Base-by-base conservation (phyloP, 768 basidiomycete genomes). In the Peribolospora kevripleyi region DNA sequence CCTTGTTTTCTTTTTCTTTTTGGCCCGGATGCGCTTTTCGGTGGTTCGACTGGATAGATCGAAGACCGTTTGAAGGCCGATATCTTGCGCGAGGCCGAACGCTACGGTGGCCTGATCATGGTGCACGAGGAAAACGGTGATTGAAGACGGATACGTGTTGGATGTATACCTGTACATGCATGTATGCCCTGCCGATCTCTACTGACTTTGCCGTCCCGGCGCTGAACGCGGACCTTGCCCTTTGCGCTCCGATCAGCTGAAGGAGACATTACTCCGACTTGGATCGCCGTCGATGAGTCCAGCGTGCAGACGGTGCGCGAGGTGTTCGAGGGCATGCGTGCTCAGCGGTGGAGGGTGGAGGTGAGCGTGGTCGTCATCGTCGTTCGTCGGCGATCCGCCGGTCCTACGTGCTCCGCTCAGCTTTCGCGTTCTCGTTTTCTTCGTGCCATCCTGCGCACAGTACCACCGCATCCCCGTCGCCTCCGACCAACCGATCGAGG, bases 381-480 rank as follows among this genome's bases (percentile, higher is more conserved):
- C 25, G 25, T 25, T 25, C 25, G 25, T 25, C 25, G 25, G 25
- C 25, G 25, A 7, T 51, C 6, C 38, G 5, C 43, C 6, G 8
- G 9, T 40, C 39, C 42, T 13, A 46, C 53, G 10, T 9, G n/a
- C 39, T 53, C 7, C 36, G 14, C 41, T 10, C 50, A 13, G 36
- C 38, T 25, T 49, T 5, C 47, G 49, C 47, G 6, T 50, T 42
- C 55, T 42, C 48, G 50, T 57, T 39, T 43, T 53, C 59, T 51
- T 50, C 41, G 52, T 56, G 51, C 53, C 62, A 50, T 57, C 59
- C 58, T 51, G 46, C 58, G 46, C 54, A n/a, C 57, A 82, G 75
- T 90, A 90, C 68, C 74, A 83, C 62, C 79, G 88, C 11, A 90
- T 93, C 51, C 91, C 93, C n/a, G 90, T 98, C 54, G 82, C 86